Evolutionary conservation across 441 rosid species (phyloP), one percentile per base, ranked within the genome.

Genomic region (Dalechampia spathulata): DNA sequence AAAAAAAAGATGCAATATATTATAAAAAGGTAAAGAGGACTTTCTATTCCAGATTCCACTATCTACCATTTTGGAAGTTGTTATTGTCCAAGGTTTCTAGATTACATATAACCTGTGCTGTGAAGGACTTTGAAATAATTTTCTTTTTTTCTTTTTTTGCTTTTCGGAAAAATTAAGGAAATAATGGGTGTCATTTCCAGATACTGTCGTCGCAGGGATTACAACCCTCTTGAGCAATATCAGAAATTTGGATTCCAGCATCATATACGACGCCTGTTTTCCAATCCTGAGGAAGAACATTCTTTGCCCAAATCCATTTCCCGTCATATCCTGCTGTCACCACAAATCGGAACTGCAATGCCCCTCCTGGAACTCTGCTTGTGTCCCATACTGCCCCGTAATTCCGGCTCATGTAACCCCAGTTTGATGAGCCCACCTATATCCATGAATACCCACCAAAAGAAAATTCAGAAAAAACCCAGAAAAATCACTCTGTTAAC

Each of bases 181-280:
- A n/a, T n/a, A n/a, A n/a, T n/a, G n/a, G n/a, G n/a, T n/a, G n/a
- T 72, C 69, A 82, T 62, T 61, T 70, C 93, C 93, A 84, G 10
- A 27, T 60, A 14, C 72, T 74, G 17, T 61, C 76, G 26, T 76
- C 83, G 49, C 98, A 91, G 1, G 72, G 73, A 58, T 78, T 34
- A 73, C 98, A 91, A 57, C 86, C 87, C 64, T 91, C 96, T 52
- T 91, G 79, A 13, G 96, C 98, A 57, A 86, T 78, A 27, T 91
- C 96, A 23, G 58, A 64, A 37, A 91, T 86, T 28, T 86, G 96
- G 37, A 86, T 63, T 16, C 95, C 95, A 0, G 95, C 40, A 48
- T 88, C 90, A 50, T 91, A 88, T 1, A 61, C 44, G 41, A 54
- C 70, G 0, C 96, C 95, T 9, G 62, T 17, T 60, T 77, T 73